Evolutionary conservation across 768 basidiomycete species (phyloP).

Genomic region (Hericium erinaceus): DNA sequence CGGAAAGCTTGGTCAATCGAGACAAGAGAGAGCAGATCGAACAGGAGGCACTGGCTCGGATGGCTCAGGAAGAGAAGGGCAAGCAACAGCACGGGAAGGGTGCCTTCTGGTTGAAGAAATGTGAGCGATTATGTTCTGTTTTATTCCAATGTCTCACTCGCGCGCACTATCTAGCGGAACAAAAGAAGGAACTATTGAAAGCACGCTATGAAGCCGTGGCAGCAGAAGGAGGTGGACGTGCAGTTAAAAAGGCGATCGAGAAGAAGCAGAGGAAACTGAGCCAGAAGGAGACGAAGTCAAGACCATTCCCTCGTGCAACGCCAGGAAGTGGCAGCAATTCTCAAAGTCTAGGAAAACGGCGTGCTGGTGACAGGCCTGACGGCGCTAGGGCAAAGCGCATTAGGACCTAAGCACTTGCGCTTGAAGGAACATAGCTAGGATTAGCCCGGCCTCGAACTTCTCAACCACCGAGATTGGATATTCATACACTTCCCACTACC

Average conservation of each 20-base stretch:
- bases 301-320: conserved; percentile 44
- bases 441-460: no score
- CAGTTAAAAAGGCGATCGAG: conserved; percentile 81
- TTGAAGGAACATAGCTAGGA: no score
- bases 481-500: no score
- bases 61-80: conserved; percentile 44
- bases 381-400: not conserved
- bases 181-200: conserved; percentile 61
- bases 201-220: conserved; percentile 77
- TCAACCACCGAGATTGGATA: no score
- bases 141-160: conserved; percentile 2
- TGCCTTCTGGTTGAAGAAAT: conserved; percentile 77
- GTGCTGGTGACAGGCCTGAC: not conserved
- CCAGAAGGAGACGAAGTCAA: conserved; percentile 82
- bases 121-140: conserved; percentile 32
- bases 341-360: not conserved
- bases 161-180: conserved; percentile 46
- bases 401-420: no score
- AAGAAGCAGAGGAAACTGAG: conserved; percentile 82
- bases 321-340: not conserved
- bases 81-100: conserved; percentile 72
- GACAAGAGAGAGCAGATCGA: conserved; percentile 65
- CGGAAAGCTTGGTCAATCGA: conserved; percentile 69
- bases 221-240: conserved; percentile 63
- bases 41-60: conserved; percentile 45